These are phyloP conservation scores for Paramyrothecium sp. DNA, from an alignment of 2,329 filamentous ascomycete species.

Conservation along the genomic window DNA sequence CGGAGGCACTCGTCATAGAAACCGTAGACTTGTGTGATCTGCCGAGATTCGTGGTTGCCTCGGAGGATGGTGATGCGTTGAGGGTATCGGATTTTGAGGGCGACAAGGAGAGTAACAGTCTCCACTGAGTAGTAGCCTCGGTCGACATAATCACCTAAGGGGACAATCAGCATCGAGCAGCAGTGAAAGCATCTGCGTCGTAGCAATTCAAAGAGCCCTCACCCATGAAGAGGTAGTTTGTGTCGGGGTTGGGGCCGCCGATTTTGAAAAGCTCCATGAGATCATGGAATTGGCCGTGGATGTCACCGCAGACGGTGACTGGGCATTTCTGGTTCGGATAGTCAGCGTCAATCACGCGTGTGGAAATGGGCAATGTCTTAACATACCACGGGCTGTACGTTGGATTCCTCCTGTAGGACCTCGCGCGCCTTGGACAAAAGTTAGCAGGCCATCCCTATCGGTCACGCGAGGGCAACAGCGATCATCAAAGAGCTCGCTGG, in stretches of 20 bases:
- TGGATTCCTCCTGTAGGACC: slow-evolving; percentile 95
- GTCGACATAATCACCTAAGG: slow-evolving; percentile 90
- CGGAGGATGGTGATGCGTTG: slow-evolving; percentile 95
- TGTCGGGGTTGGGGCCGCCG: slow-evolving; percentile 95
- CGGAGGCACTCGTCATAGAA: slow-evolving; percentile 97
- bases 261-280: slow-evolving; percentile 99
- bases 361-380: slow-evolving; percentile 8
- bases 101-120: slow-evolving; percentile 91
- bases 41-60: slow-evolving; percentile 92
- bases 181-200: not conserved
- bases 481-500: slow-evolving; percentile 5
- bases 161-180: slow-evolving; percentile 5
- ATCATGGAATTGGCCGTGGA: slow-evolving; percentile 98
- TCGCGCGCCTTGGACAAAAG: slow-evolving; percentile 71
- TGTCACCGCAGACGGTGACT: slow-evolving; percentile 97
- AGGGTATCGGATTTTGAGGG: slow-evolving; percentile 94
- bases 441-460: slow-evolving; percentile 26
- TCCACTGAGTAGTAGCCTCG: slow-evolving; percentile 97
- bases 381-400: slow-evolving; percentile 96
- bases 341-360: slow-evolving; percentile 23
- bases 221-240: slow-evolving; percentile 99
- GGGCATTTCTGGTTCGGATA: slow-evolving; percentile 77
- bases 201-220: slow-evolving; percentile 11
- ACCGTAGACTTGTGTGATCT: slow-evolving; percentile 96
- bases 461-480: slow-evolving; percentile 27